Evolutionary conservation across 2,329 filamentous ascomycete species (phyloP), one percentile per base, ranked within the genome.

Genomic region (Trichoderma afroharzianum): DNA sequence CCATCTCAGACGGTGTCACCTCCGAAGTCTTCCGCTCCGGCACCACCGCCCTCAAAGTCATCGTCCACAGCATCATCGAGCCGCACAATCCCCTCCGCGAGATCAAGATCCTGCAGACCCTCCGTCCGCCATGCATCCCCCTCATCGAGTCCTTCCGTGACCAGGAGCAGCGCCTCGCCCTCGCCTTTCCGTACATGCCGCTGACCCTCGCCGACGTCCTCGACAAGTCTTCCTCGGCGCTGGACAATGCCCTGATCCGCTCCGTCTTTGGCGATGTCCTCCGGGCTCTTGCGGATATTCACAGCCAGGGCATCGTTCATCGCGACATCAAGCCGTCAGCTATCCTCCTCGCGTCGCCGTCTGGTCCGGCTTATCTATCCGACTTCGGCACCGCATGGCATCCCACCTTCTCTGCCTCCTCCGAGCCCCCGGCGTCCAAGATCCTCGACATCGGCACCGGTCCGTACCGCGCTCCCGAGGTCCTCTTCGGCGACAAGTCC

Each of bases 381-480:
- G 96, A 99, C 80, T 98, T 99, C 82, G 95, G 96, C 64, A 97
- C 96, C 50, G 90, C 95, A 9, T 98, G 94, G 94, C 90, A 91
- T 75, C 88, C 91, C 3, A 80, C 85, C 12, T 76, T 87, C 72
- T 85, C 88, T 6, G 81, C 84, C 26, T 81, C 83, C 4, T 87
- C 88, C 15, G 96, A 99, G 79, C 87, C 91, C 0, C 84, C 89
- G 1, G 79, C 88, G 68, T 77, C 85, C 69, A 98, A 98, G 81
- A 92, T 97, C 67, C 91, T 96, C 8, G 97, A 99, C 79, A 93
- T 99, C 30, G 96, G 96, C 43, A 98, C 95, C 1, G 95, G 95
- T 0, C 89, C 92, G 63, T 99, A 99, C 82, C 90, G 97, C 24
- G 88, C 95, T 0, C 96, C 96, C 0, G 97, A 99, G 78, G 88